Base-by-base conservation (phyloP, 1,139 yeast genomes). In the Suhomyces taliae region DNA sequence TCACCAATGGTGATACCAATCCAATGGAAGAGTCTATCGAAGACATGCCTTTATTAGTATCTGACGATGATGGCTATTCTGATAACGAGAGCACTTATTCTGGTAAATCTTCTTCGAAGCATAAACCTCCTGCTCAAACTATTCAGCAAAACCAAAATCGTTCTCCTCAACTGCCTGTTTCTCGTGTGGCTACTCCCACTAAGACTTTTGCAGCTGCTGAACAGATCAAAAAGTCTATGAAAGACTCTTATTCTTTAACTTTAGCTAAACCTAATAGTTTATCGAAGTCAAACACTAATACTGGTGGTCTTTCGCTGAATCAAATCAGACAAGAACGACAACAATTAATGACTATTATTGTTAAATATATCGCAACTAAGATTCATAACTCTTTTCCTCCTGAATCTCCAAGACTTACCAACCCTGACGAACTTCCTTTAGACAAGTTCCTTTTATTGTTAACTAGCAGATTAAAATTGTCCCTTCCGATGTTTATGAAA, bases 371-470 rank as follows among this genome's bases (percentile, higher is more conserved):
- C 38, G 72, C 79, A 11, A 70, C 76, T 45, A 75, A 75, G 54
- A 74, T 76, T 48, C 66, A 70, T 43, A 74, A 74, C 52, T 66
- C 77, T 7, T 75, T 74, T 56, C 81, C 81, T 26, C 78, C 78
- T 5, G 72, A 67, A 39, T 59, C 65, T 1, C 60, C 63, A 15
- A 53, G 62, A 19, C 49, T 54, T 10, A 50, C 47, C 19, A 61
- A 60, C 32, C 62, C 66, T 8, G 54, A 62, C 37, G 75, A 73
- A 49, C 55, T 74, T 44, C 72, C 78, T 1, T 64, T 76, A 52
- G 81, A 76, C 45, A 70, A 66, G 48, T 75, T 72, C 46, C 62
- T 75, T 39, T 61, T 74, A 48, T 60, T 73, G 36, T 62, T 75
- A 48, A 66, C 74, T 11, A 65, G 72, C 49, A 62, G 79, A 47